phyloP scores from a whole-genome alignment of 345 rosid genomes.

The Bretschneidera sinensis region DNA sequence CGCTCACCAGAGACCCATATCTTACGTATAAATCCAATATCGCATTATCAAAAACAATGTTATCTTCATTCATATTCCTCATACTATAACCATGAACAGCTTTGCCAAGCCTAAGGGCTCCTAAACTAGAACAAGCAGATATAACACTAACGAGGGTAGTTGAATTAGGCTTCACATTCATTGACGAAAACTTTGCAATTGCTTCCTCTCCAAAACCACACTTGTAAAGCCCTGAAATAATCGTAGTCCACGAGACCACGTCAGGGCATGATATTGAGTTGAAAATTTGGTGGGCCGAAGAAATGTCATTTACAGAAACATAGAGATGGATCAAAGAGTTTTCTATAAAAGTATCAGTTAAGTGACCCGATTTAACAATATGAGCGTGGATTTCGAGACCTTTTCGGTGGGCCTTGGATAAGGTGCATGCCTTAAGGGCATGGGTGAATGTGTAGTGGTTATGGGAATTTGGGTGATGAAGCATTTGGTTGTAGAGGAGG shows the following conservation, averaged over 20 bases:
- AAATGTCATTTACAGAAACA: slow-evolving; percentile 7
- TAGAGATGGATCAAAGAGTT: slow-evolving; percentile 28
- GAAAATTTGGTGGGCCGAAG: slow-evolving; percentile 17
- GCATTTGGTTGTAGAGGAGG: slow-evolving; percentile 22
- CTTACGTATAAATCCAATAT: slow-evolving; percentile 19
- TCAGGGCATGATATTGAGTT: slow-evolving; percentile 13
- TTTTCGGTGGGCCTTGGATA: slow-evolving; percentile 7
- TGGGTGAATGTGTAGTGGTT: slow-evolving; percentile 24
- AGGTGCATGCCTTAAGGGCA: slow-evolving; percentile 23
- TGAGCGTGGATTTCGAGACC: slow-evolving; percentile 21
- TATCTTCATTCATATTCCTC: slow-evolving; percentile 18
- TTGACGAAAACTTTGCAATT: slow-evolving; percentile 11
- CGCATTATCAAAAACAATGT: slow-evolving; percentile 20
- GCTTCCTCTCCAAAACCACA: slow-evolving; percentile 23
- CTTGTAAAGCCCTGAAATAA: slow-evolving; percentile 20
- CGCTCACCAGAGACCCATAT: slow-evolving; percentile 13
- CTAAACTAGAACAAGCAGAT: slow-evolving; percentile 14
- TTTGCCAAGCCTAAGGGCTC: slow-evolving; percentile 4
- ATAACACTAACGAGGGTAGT: slow-evolving; percentile 17
- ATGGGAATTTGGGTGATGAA: slow-evolving; percentile 9
- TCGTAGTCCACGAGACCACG: slow-evolving; percentile 29
- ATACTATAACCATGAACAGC: slow-evolving; percentile 19
- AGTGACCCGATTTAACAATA: slow-evolving; percentile 20
- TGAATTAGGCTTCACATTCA: slow-evolving; percentile 21
- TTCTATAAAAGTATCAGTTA: slow-evolving; percentile 17